phyloP scores from a whole-genome alignment of 805 yeast genomes.

The Lachancea fermentati region DNA sequence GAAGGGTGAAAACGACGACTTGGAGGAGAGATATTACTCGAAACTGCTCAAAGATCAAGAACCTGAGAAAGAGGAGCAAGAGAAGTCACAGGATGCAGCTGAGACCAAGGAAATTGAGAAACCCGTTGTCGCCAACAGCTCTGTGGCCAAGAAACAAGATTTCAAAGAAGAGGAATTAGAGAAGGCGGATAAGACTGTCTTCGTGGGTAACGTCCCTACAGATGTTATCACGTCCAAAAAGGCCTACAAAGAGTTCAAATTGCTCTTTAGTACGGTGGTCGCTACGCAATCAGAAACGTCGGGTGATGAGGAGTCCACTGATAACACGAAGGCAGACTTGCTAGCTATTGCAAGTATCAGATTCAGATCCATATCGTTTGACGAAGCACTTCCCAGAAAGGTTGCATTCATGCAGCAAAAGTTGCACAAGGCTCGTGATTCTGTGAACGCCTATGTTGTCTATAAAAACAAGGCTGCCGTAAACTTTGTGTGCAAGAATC shows the following conservation, averaged over 20 bases:
- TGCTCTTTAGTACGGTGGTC: slow-evolving; percentile 39
- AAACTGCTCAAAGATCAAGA: slow-evolving; percentile 40
- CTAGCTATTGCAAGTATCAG: slow-evolving; percentile 63
- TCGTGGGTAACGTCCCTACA: slow-evolving; percentile 79
- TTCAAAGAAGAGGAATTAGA: slow-evolving; percentile 66
- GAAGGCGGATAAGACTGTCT: slow-evolving; percentile 79
- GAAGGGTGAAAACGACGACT: slow-evolving; percentile 41
- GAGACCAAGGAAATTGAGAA: slow-evolving; percentile 13
- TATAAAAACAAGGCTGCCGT: slow-evolving; percentile 49
- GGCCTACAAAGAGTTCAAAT: slow-evolving; percentile 58
- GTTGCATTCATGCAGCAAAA: slow-evolving; percentile 81
- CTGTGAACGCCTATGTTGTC: slow-evolving; percentile 86
- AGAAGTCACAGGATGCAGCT: slow-evolving; percentile 9
- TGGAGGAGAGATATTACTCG: slow-evolving; percentile 50
- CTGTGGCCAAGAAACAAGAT: slow-evolving; percentile 46
- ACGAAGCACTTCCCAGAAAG: slow-evolving; percentile 83
- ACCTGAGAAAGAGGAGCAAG: slow-evolving; percentile 13
- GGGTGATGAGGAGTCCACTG: slow-evolving; percentile 8
- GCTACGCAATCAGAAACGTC: slow-evolving; percentile 6
- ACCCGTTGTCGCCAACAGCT: slow-evolving; percentile 16
- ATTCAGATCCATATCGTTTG: slow-evolving; percentile 87
- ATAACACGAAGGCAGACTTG: slow-evolving; percentile 12
- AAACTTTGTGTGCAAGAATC: slow-evolving; percentile 33
- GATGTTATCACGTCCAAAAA: slow-evolving; percentile 59
- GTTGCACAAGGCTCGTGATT: slow-evolving; percentile 69